Base-by-base conservation (phyloP, 331 rosid species). In the Phaseolus coccineus region DNA sequence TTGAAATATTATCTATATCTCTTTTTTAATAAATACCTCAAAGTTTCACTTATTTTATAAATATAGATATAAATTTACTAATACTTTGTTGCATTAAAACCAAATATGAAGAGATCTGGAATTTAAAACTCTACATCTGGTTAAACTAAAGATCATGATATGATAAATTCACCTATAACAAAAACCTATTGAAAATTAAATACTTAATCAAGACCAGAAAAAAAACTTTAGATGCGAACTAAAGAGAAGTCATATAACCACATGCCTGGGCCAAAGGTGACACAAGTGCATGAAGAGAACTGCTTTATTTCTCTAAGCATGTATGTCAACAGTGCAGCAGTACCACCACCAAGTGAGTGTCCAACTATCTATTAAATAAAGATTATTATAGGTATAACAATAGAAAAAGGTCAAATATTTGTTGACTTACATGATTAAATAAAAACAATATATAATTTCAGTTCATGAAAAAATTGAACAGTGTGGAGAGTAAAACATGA, bases 261-360 rank as follows among this genome's bases (percentile, higher is more conserved):
- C 86, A 80, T 86, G 81, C 96, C 97, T 85, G 97, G 96, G 75
- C 90, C 97, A 85, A 91, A 91, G 42, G 93, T 72, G 78, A 93
- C 82, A 69, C 97, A 93, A 40, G 83, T 88, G 72, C 76, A 63
- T 24, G 88, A 88, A 35, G 91, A 87, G 59, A 93, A 77, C 70
- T 91, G 91, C 48, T 79, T 88, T 16, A 77, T 91, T 75, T 91
- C 97, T 81, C 93, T 86, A 42, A 93, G 92, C 69, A 88, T 88
- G 76, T 82, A 93, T 33, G 97, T 88, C 61, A 93, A 82, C 33
- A 91, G 84, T 0, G 96, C 96, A 73, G 97, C 96, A 47, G 97
- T 93, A 72, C 97, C 97, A 71, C 96, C 96, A 35, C 96, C 97
- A 28, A 93, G 94, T 13, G 51, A 46, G 51, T 1, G 97, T 57